phyloP scores from a whole-genome alignment of 176 grass and related monocot genomes.

The Pharus latifolius region DNA sequence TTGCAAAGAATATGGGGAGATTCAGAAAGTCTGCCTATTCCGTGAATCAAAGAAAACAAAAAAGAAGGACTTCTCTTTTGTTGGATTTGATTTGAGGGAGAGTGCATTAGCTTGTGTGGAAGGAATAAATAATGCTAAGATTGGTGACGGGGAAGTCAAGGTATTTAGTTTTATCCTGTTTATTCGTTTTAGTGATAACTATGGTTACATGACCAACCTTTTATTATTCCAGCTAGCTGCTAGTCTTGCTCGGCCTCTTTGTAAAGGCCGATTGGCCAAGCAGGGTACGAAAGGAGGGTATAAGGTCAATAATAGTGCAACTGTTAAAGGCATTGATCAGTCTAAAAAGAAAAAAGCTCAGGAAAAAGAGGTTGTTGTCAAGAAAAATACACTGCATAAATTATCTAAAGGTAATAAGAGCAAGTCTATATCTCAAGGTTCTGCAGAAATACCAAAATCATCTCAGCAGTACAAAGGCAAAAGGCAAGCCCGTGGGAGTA shows the following conservation, averaged over 20 bases:
- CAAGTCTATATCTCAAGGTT: conserved; percentile 7
- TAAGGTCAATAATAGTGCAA: conserved; percentile 18
- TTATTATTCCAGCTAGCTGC: conserved; percentile 33
- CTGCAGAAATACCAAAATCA: conserved; percentile 7
- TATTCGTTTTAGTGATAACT: conserved; percentile 12
- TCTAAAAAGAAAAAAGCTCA: conserved; percentile 25
- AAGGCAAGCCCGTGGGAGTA: conserved; percentile 22
- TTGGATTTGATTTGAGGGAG: conserved; percentile 69
- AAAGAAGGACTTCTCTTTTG: conserved; percentile 51
- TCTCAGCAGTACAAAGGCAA: conserved; percentile 26
- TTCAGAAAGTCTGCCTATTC: conserved; percentile 46
- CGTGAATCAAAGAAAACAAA: conserved; percentile 34
- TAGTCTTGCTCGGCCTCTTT: conserved; percentile 40
- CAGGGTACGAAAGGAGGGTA: conserved; percentile 22
- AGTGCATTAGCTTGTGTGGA: conserved; percentile 68
- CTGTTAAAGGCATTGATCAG: neutral
- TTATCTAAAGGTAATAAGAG: conserved; percentile 10
- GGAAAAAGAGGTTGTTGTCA: conserved; percentile 14
- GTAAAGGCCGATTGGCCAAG: conserved; percentile 14
- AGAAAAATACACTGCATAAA: conserved; percentile 17
- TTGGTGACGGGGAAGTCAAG: conserved; percentile 46
- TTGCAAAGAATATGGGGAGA: conserved; percentile 58
- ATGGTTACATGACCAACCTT: neutral
- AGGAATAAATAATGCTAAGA: conserved; percentile 52
- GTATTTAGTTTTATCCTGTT: conserved; percentile 23